Base-by-base conservation (phyloP, 306 rosid species). In the Ochetophila trinervis region DNA sequence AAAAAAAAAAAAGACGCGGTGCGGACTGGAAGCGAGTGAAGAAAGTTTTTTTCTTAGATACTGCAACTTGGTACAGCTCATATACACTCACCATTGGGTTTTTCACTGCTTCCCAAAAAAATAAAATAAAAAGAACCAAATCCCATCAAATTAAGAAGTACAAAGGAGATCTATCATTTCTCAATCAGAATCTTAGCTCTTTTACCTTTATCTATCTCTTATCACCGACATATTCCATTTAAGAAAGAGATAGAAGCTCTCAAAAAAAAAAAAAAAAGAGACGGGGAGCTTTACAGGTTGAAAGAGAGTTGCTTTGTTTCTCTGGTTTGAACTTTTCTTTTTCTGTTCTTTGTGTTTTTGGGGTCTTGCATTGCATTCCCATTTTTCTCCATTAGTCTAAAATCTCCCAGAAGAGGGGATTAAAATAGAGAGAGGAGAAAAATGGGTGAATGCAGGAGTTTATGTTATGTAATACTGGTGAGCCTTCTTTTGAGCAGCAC, bases 31-130 rank as follows among this genome's bases (percentile, higher is more conserved):
- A 17, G 21, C 8, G 60, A 50, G 47, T 42, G 71, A 67, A 32
- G 53, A 18, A 72, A 19, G 57, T 59, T 57, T 9, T 8, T 62
- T 57, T 27, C 40, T 1, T 13, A 11, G 20, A 14, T 24, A 21
- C 44, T 35, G 44, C 68, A 59, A 48, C 21, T 21, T 58, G 6
- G 34, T 77, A 75, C 92, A 84, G 89, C 89, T 83, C 83, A 81
- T 72, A 32, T 37, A 40, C 71, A 5, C 37, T 35, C 52, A 59
- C 60, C 55, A 21, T n/a, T 52, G 12, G 69, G 37, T 18, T 40
- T 53, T 14, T 9, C 55, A 23, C 44, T 49, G 49, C 9, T 50
- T 59, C 0, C 49, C 57, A 8, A 50, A 73, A 48, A 48, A 15
- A 40, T 11, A 21, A 8, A 7, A 23, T 6, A 16, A 49, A 19